These are phyloP conservation scores for Aspergillus alliaceus DNA, from an alignment of 2,329 filamentous ascomycete genomes.

Conservation along the genomic window DNA sequence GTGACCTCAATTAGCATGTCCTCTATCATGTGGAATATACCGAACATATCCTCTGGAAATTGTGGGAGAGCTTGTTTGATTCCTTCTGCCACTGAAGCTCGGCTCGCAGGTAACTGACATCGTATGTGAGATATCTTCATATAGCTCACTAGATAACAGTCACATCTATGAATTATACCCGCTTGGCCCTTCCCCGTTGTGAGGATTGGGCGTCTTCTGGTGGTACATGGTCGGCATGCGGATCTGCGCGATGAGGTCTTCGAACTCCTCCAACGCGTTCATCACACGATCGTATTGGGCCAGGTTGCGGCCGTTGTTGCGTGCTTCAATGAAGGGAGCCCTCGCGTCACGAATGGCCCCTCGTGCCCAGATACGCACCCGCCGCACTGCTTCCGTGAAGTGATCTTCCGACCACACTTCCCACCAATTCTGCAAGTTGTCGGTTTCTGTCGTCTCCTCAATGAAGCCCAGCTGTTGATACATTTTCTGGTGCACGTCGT, in stretches of 20 bases:
- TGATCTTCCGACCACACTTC: not conserved
- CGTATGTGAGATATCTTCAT: conserved; percentile 6
- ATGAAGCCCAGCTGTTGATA: not conserved
- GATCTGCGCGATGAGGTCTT: not conserved
- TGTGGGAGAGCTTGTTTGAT: conserved; percentile 5
- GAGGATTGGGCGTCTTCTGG: not conserved
- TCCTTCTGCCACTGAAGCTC: conserved; percentile 9
- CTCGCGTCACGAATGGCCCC: not conserved
- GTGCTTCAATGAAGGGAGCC: not conserved
- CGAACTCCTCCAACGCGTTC: not conserved
- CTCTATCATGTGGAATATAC: conserved; percentile 5
- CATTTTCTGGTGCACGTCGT: not conserved
- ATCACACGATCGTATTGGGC: not conserved
- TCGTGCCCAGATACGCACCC: not conserved
- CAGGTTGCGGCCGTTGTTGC: not conserved
- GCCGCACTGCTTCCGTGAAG: not conserved
- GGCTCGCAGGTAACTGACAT: conserved; percentile 6
- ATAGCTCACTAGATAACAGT: too few species aligned
- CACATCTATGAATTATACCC: too few species aligned
- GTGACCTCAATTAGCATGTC: not conserved
- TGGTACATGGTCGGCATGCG: not conserved
- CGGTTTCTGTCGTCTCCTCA: not conserved
- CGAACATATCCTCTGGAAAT: conserved; percentile 5
- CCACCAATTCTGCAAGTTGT: not conserved
- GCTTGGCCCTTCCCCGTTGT: not conserved